Evolutionary conservation across 73 alveolate species (phyloP).

Genomic region (Paramecium tetraurelia): DNA sequence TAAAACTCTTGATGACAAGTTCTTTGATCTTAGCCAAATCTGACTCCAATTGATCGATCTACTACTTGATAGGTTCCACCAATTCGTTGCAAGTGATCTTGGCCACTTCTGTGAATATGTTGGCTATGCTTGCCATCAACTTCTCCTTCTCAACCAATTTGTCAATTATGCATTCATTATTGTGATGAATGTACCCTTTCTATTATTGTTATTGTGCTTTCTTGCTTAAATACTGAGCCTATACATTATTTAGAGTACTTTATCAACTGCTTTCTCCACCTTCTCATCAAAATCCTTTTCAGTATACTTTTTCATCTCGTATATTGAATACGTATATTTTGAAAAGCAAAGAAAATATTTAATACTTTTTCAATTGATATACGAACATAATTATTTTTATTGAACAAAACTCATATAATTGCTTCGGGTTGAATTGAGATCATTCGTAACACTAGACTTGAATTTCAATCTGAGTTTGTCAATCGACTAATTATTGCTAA

Average conservation of each 20-base stretch:
- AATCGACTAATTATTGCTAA: not conserved
- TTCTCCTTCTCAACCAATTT: slow-evolving; percentile 16
- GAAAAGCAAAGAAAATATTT: not conserved
- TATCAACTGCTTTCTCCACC: not conserved
- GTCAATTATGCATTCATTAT: slow-evolving; percentile 16
- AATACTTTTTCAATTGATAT: not conserved
- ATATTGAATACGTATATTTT: not conserved
- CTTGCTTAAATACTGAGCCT: not conserved
- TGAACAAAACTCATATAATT: slow-evolving; percentile 1
- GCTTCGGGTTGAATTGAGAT: not conserved
- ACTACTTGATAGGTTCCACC: not conserved
- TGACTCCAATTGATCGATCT: not conserved
- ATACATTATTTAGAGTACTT: not conserved
- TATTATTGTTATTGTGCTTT: not conserved
- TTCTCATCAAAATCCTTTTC: not conserved
- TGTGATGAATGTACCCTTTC: not conserved
- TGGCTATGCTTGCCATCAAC: not conserved
- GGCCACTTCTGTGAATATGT: not conserved
- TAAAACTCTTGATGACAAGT: not conserved
- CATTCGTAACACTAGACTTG: not conserved
- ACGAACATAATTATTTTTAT: not conserved
- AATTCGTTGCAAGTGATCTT: not conserved
- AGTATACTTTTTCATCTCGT: not conserved
- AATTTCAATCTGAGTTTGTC: not conserved
- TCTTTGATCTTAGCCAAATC: not conserved